A percentile compares a stretch with the other conserved stretches of the same genome.
phyloP scores from a whole-genome alignment of 2,329 filamentous ascomycete genomes.

The Penicillium sp. region DNA sequence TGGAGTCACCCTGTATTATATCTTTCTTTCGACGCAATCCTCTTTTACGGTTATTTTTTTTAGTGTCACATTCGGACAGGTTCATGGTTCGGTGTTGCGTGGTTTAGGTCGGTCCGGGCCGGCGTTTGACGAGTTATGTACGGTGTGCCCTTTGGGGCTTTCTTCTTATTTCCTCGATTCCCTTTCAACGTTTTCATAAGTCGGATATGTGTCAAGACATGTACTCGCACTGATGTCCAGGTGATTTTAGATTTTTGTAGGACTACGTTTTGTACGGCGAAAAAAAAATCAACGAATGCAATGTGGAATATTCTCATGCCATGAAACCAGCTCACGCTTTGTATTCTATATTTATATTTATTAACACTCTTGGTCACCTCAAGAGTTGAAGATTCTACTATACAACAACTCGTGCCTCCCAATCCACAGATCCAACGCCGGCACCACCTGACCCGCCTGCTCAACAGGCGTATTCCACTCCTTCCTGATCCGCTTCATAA shows the following conservation, averaged over 20 bases:
- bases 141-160: slow-evolving; percentile 9
- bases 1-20: slow-evolving; percentile 34
- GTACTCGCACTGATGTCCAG: slow-evolving; percentile 14
- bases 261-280: slow-evolving; percentile 31
- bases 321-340: background rate
- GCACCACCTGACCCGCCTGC: slow-evolving; percentile 63
- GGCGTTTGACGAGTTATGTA: slow-evolving; percentile 34
- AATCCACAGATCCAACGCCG: slow-evolving; percentile 65
- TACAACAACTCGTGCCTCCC: slow-evolving; percentile 67
- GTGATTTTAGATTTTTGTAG: slow-evolving; percentile 29
- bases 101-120: slow-evolving; percentile 34
- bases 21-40: slow-evolving; percentile 19
- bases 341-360: background rate
- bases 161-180: slow-evolving; percentile 16
- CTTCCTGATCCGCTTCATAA: slow-evolving; percentile 51
- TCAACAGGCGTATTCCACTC: slow-evolving; percentile 53
- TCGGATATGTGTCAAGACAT: background rate
- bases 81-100: slow-evolving; percentile 38
- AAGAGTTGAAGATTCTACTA: slow-evolving; percentile 69
- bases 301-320: slow-evolving; percentile 4
- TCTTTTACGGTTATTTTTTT: slow-evolving; percentile 19
- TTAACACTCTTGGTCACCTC: slow-evolving; percentile 12
- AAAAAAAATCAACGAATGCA: slow-evolving; percentile 27
- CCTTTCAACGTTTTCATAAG: background rate
- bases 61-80: slow-evolving; percentile 28